These are phyloP conservation scores for Sporothrix pseudoabietina DNA, from an alignment of 2,329 filamentous ascomycete species.

Conservation along the genomic window DNA sequence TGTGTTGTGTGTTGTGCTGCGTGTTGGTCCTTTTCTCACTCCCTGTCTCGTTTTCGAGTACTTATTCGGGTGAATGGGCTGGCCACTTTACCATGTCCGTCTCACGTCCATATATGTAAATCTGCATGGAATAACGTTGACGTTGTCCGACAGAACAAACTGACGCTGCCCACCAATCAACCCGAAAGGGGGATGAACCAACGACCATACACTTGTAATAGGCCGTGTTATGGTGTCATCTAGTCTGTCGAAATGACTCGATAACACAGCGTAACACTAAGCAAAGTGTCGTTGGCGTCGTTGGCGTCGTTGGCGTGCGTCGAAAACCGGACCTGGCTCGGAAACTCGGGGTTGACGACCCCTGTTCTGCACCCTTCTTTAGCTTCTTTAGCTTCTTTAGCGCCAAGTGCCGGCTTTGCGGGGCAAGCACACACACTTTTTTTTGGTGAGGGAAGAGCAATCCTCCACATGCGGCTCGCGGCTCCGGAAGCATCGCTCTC, in stretches of 20 bases:
- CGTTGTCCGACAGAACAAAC: background rate
- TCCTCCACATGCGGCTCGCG: background rate
- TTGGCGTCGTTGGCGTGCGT: background rate
- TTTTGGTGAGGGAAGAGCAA: background rate
- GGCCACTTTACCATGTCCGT: background rate
- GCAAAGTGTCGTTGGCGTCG: background rate
- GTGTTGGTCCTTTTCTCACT: background rate
- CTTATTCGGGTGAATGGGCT: background rate
- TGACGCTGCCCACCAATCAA: background rate
- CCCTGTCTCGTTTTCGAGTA: background rate
- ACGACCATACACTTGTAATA: background rate
- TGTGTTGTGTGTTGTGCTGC: background rate
- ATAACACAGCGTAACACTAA: background rate
- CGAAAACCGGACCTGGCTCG: slow-evolving; percentile 9
- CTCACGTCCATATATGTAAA: background rate
- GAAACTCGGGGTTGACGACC: slow-evolving; percentile 15
- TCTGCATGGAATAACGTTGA: background rate
- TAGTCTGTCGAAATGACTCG: background rate
- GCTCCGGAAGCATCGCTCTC: background rate
- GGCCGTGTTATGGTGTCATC: background rate
- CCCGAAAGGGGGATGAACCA: background rate
- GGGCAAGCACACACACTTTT: background rate
- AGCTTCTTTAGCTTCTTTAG: background rate
- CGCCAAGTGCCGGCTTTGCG: slow-evolving; percentile 14
- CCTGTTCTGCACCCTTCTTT: background rate